phyloP scores from a whole-genome alignment of 179 eudicot species.

The Patellifolia procumbens region DNA sequence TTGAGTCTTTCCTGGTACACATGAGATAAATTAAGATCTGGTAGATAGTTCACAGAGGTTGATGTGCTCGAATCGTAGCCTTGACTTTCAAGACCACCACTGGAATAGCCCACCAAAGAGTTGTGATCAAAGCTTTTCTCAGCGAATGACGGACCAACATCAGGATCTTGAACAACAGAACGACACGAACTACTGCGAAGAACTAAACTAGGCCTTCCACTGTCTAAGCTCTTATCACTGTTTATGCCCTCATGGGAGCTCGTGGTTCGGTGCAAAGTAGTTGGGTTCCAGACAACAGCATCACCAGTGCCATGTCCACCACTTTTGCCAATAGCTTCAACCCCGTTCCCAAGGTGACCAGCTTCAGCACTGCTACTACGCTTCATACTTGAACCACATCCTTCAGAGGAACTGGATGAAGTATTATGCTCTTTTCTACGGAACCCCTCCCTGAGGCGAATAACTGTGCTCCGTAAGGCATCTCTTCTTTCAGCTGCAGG shows the following conservation, averaged over 20 bases:
- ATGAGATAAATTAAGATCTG: constrained; percentile 77
- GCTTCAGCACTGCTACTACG: constrained; percentile 97
- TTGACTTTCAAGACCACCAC: constrained; percentile 93
- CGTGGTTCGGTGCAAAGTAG: constrained; percentile 35
- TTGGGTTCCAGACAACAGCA: constrained; percentile 58
- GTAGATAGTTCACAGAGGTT: constrained; percentile 67
- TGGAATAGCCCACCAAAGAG: constrained; percentile 63
- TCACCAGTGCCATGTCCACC: constrained; percentile 67
- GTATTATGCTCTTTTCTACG: constrained; percentile 85
- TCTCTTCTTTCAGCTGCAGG: constrained; percentile 96
- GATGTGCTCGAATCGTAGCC: constrained; percentile 88
- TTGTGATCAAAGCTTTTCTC: constrained; percentile 64
- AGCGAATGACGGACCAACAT: constrained; percentile 62
- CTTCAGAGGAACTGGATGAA: constrained; percentile 96
- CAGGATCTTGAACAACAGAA: constrained; percentile 83
- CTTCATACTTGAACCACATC: constrained; percentile 89
- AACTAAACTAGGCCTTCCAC: constrained; percentile 93
- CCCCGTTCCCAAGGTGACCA: constrained; percentile 75
- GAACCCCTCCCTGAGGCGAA: constrained; percentile 96
- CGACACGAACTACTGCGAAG: constrained; percentile 88
- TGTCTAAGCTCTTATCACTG: constrained; percentile 90
- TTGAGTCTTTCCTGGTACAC: constrained; percentile 85
- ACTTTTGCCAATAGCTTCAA: constrained; percentile 36
- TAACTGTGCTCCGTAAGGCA: constrained; percentile 91
- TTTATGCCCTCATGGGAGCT: constrained; percentile 71